Percentiles rank a stretch among this genome's conserved stretches.
Conservation (phyloP, 495 filamentous ascomycete genomes). For the Penicillium arizonense region DNA sequence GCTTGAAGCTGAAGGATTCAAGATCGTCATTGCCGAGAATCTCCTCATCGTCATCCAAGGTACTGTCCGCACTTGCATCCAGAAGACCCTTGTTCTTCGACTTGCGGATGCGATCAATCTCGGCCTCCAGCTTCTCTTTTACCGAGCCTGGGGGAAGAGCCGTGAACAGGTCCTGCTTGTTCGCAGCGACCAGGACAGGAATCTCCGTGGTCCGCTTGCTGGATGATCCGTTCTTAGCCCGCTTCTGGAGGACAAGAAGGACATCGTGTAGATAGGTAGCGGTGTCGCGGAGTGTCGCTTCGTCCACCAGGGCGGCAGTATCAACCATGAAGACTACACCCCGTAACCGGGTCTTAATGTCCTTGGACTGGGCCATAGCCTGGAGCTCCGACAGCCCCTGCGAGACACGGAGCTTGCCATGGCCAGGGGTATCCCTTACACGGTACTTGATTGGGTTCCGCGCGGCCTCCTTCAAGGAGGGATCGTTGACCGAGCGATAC, state of each 20-base stretch:
- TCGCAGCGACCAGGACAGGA: conserved; percentile 80
- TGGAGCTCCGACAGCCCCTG: conserved; percentile 40
- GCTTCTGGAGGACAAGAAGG: conserved; percentile 76
- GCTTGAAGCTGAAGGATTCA: conserved; percentile 72
- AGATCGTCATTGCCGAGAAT: conserved; percentile 75
- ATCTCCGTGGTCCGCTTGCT: conserved; percentile 60
- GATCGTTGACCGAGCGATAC: conserved; percentile 69
- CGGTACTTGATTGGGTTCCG: conserved; percentile 76
- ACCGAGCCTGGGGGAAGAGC: conserved; percentile 81
- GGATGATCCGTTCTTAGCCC: conserved; percentile 52
- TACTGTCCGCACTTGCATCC: conserved; percentile 58
- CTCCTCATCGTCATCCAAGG: conserved; percentile 71
- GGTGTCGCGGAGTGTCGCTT: conserved; percentile 54
- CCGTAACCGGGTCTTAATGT: conserved; percentile 55
- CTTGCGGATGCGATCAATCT: conserved; percentile 76
- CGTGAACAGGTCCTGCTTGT: conserved; percentile 95
- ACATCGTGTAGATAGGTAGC: conserved; percentile 85
- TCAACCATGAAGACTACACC: conserved; percentile 90
- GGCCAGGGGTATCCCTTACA: conserved; percentile 86
- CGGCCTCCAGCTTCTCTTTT: conserved; percentile 70
- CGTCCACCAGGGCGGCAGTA: conserved; percentile 67
- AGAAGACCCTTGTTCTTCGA: conserved; percentile 78
- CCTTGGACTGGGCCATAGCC: conserved; percentile 43
- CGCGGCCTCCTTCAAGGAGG: conserved; percentile 60
- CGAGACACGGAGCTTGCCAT: conserved; percentile 81